phyloP scores from a whole-genome alignment of 2,329 filamentous ascomycete genomes.

The Claviceps sp. region DNA sequence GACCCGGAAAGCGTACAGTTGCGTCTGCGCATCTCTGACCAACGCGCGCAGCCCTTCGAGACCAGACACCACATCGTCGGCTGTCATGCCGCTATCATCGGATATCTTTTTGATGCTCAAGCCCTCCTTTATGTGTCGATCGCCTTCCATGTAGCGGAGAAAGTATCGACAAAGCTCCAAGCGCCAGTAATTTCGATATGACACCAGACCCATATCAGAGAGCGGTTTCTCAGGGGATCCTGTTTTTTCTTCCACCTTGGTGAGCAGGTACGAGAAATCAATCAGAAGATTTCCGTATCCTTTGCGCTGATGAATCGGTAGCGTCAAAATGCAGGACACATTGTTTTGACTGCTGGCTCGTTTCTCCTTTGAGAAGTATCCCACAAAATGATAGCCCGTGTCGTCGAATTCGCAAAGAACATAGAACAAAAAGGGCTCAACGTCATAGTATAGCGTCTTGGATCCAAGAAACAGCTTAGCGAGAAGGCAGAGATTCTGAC shows the following conservation, averaged over 20 bases:
- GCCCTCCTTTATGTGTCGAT: constrained; percentile 27
- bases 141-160: constrained; percentile 31
- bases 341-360: constrained; percentile 90
- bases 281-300: constrained; percentile 95
- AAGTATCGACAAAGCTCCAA: constrained; percentile 78
- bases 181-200: constrained; percentile 96
- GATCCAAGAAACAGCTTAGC: constrained; percentile 97
- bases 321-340: constrained; percentile 88
- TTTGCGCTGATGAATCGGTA: constrained; percentile 93
- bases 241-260: constrained; percentile 81
- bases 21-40: constrained; percentile 78
- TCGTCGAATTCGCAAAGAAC: constrained; percentile 92
- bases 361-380: constrained; percentile 99
- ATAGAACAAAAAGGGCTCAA: constrained; percentile 94
- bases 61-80: constrained; percentile 90
- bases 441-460: constrained; percentile 96
- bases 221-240: constrained; percentile 94
- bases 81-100: constrained; percentile 83
- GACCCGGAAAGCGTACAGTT: constrained; percentile 76
- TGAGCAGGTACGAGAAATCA: constrained; percentile 95
- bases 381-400: constrained; percentile 86
- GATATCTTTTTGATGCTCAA: constrained; percentile 59
- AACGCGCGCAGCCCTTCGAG: constrained; percentile 82
- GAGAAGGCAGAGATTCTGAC: constrained; percentile 89
- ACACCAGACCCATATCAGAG: constrained; percentile 94